Evolutionary conservation across 768 basidiomycete species (phyloP), one percentile per base, ranked within the genome.

Genomic region (Ramaria sp.): DNA sequence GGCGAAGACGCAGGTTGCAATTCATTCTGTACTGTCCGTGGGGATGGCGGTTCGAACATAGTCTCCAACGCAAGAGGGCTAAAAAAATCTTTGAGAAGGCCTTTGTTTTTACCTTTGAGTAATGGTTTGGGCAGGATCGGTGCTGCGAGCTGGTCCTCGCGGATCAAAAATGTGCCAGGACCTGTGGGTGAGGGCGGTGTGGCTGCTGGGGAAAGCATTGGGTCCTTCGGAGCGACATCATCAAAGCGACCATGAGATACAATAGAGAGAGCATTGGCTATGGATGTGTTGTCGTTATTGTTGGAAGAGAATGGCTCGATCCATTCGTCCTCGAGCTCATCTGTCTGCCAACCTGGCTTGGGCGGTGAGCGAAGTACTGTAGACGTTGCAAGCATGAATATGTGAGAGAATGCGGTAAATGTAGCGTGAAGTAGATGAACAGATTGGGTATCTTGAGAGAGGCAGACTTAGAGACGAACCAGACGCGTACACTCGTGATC

Each of bases 41-140:
- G 90, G 7, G 91, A 89, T 1, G 93, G 93, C 7, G 93, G 93
- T 60, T 94, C 88, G 62, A 95, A 96, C 89, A 96, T 91, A 55
- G 78, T 79, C 70, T 96, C 92, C 9, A 96, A 75, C 24, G 86
- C 84, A 54, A 92, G 68, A 0, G 91, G 91, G 55, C 84, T 90
- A 73, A 97, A 97, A 66, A 97, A 81, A 69, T 88, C 83, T 70
- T 87, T 91, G 47, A 83, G 39, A 39, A 72, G 63, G 19, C 51
- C 56, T 7, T 59, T 47, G 41, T 34, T 49, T n/a, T 73, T 71
- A 59, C 81, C 84, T 67, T 81, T 82, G 43, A 73, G 72, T 22
- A 80, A 83, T 9, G 86, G 85, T 64, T 81, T 83, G 51, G 82
- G 81, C 17, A 86, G 67, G 43, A 86, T 64, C 0, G 81, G 79